Percentiles rank a stretch among this genome's conserved stretches.
These are phyloP conservation scores for Aurinia saxatilis DNA, from an alignment of 345 rosid species.

Conservation along the genomic window DNA sequence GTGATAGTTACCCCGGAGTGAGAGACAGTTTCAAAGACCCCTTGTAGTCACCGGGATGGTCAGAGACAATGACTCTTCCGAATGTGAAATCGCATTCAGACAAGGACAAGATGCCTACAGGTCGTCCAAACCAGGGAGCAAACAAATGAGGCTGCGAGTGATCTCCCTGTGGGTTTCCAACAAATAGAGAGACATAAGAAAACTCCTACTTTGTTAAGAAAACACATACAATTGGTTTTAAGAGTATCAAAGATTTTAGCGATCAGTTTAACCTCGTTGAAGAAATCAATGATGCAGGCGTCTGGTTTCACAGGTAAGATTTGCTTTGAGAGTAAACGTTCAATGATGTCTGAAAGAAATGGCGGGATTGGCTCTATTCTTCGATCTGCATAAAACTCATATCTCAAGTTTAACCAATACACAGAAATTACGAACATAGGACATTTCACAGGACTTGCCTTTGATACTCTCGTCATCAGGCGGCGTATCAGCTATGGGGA, in stretches of 20 bases:
- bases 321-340: slow-evolving; percentile 52
- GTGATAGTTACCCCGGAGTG: slow-evolving; percentile 61
- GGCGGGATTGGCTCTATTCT: slow-evolving; percentile 67
- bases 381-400: slow-evolving; percentile 39
- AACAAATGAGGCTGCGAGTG: slow-evolving; percentile 76
- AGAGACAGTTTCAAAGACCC: slow-evolving; percentile 81
- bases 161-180: slow-evolving; percentile 57
- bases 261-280: slow-evolving; percentile 52
- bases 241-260: neutral
- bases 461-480: slow-evolving; percentile 61
- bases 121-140: slow-evolving; percentile 77
- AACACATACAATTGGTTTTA: neutral
- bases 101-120: slow-evolving; percentile 59
- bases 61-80: slow-evolving; percentile 50
- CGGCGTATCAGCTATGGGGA: slow-evolving; percentile 68
- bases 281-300: slow-evolving; percentile 76
- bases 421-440: neutral
- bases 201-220: neutral
- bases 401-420: neutral
- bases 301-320: slow-evolving; percentile 66
- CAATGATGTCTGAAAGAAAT: slow-evolving; percentile 65
- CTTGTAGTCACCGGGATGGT: slow-evolving; percentile 70
- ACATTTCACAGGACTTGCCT: slow-evolving; percentile 38
- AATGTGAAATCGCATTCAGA: slow-evolving; percentile 79
- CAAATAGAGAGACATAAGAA: neutral